Evolutionary conservation across 2,329 filamentous ascomycete species (phyloP).

Genomic region (Nemania sp.): DNA sequence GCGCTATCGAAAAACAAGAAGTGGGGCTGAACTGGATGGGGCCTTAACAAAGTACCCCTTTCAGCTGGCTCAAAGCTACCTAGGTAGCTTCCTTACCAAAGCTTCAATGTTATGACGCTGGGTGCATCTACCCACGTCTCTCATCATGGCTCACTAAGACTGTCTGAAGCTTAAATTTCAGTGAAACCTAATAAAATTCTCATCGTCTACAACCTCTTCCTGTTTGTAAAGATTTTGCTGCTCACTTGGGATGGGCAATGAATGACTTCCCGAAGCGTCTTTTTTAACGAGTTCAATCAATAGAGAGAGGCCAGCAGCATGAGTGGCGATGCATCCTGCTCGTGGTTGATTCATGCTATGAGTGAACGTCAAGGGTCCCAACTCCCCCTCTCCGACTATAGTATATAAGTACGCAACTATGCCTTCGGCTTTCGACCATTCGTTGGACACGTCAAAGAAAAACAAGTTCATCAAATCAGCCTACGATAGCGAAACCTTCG

Average conservation of each 20-base stretch:
- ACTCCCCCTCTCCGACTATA: background rate
- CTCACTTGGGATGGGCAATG: conserved; percentile 14
- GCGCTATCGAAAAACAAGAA: background rate
- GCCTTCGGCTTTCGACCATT: conserved; percentile 61
- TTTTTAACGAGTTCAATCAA: conserved; percentile 14
- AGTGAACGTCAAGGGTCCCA: conserved; percentile 29
- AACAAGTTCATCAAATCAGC: conserved; percentile 73
- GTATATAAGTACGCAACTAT: conserved; percentile 51
- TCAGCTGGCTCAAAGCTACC: conserved; percentile 6
- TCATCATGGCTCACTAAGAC: background rate
- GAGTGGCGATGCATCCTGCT: conserved; percentile 32
- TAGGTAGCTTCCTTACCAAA: conserved; percentile 16
- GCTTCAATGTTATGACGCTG: background rate
- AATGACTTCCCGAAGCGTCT: background rate
- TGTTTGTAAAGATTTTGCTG: background rate
- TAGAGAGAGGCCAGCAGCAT: too few species aligned
- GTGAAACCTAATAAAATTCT: background rate
- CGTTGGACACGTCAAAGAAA: conserved; percentile 63
- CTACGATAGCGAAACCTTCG: conserved; percentile 89
- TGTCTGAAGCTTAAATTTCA: background rate
- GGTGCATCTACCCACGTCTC: background rate
- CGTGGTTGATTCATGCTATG: conserved; percentile 21
- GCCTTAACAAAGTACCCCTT: conserved; percentile 9
- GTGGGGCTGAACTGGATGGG: background rate
- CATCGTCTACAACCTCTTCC: background rate